Conservation (phyloP, 83 land plant species). For the Picea abies region DNA sequence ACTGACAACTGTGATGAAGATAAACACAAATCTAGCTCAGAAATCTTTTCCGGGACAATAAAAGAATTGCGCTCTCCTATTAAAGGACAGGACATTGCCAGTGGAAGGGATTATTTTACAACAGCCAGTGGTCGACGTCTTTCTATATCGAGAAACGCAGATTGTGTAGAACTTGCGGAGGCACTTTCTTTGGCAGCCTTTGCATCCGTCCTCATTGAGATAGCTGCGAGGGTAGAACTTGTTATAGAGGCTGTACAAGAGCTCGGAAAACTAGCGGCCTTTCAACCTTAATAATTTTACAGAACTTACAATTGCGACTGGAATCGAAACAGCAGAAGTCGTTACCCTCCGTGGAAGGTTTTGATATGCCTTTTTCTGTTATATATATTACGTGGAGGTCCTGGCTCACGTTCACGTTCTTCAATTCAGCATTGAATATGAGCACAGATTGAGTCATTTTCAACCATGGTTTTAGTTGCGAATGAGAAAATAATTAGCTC, state of each 20-base stretch:
- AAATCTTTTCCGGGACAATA: slow-evolving; percentile 12
- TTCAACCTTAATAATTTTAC: slow-evolving; percentile 1
- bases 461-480: too few relatives aligned
- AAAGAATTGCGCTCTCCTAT: background rate
- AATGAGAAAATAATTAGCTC: too few relatives aligned
- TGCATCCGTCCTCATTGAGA: slow-evolving; percentile 64
- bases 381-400: too few relatives aligned
- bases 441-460: too few relatives aligned
- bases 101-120: background rate
- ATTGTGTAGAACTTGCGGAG: slow-evolving; percentile 46
- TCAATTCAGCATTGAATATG: too few relatives aligned
- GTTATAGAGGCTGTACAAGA: slow-evolving; percentile 68
- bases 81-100: slow-evolving; percentile 5
- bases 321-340: too few relatives aligned
- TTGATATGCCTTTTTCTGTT: too few relatives aligned
- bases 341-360: too few relatives aligned
- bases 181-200: slow-evolving; percentile 72
- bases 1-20: background rate
- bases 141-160: background rate
- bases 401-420: too few relatives aligned
- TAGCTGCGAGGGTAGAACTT: slow-evolving; percentile 55
- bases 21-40: slow-evolving; percentile 21
- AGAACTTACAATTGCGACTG: too few relatives aligned
- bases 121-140: background rate
- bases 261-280: slow-evolving; percentile 32